Evolutionary conservation across 2,329 filamentous ascomycete species (phyloP), one percentile per base, ranked within the genome.

Genomic region (Arthrobotrys sinensis): DNA sequence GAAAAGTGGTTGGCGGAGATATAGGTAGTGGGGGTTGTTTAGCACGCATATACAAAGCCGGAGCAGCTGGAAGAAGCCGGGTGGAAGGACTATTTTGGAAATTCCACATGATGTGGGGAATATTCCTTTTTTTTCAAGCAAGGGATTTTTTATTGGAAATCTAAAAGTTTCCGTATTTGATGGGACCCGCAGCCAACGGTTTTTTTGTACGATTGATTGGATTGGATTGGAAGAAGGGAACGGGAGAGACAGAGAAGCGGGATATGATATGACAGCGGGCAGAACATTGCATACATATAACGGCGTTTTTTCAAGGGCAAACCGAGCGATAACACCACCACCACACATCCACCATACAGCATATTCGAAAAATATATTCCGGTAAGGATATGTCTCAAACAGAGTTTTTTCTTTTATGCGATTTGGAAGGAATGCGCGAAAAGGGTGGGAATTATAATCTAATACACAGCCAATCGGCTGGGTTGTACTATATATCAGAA

Each of bases 1-100:
- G 89, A 92, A 80, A 89, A 91, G 65, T 99, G 96, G 96, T 85
- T 97, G 53, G 88, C 68, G 38, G 69, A 79, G 52, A 65, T 79
- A 63, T 78, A 57, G 24, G 11, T 28, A 43, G n/a, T n/a, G 24
- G 24, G 24, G 24, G 24, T 28, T 28, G 24, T 28, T 28, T 28
- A 28, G 4, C 24, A 28, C 24, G 4, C 24, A 28, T n/a, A n/a
- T n/a, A n/a, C n/a, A n/a, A n/a, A n/a, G n/a, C n/a, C n/a, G n/a
- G n/a, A n/a, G n/a, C n/a, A 28, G 24, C 2, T 28, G 24, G 24
- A 28, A 28, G 4, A 4, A 28, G 2, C 24, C 24, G 24, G 24
- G 24, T 28, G 4, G 24, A 4, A 28, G 24, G 24, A 28, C 24
- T 28, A 28, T 28, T 28, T 28, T 28, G 24, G 24, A 28, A 28